Evolutionary conservation across 371 early-diverging fungal genomes (phyloP).

Genomic region (Mucor indicus): DNA sequence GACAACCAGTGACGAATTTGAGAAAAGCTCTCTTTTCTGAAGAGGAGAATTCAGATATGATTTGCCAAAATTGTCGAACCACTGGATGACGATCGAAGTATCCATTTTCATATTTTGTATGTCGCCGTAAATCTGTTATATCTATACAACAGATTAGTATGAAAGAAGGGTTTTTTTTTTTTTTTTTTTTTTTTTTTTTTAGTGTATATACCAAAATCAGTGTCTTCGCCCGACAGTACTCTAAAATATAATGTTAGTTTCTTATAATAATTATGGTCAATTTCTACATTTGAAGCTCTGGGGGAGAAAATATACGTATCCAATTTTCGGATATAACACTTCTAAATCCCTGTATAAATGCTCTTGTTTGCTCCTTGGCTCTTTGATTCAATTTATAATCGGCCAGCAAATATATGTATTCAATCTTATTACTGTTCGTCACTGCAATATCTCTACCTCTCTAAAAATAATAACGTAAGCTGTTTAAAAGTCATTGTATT

Average conservation of each 20-base stretch:
- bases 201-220: slow-evolving; percentile 50
- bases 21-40: slow-evolving; percentile 72
- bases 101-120: slow-evolving; percentile 83
- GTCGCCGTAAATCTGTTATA: slow-evolving; percentile 70
- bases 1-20: slow-evolving; percentile 86
- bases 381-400: slow-evolving; percentile 75
- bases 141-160: slow-evolving; percentile 42
- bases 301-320: slow-evolving; percentile 73
- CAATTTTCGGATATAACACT: slow-evolving; percentile 62
- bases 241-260: slow-evolving; percentile 17
- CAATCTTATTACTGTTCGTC: slow-evolving; percentile 76
- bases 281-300: slow-evolving; percentile 68
- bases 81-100: slow-evolving; percentile 76
- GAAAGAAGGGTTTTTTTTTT: neutral
- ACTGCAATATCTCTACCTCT: slow-evolving; percentile 68
- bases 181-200: neutral
- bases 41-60: slow-evolving; percentile 61
- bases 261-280: slow-evolving; percentile 24
- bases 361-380: slow-evolving; percentile 76
- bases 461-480: slow-evolving; percentile 12
- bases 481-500: neutral
- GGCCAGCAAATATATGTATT: slow-evolving; percentile 76
- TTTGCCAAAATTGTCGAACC: slow-evolving; percentile 79
- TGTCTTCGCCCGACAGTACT: slow-evolving; percentile 78
- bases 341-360: slow-evolving; percentile 75